Conservation (phyloP, 1,284 basidiomycete species). For the Fomitopsis schrenkii region DNA sequence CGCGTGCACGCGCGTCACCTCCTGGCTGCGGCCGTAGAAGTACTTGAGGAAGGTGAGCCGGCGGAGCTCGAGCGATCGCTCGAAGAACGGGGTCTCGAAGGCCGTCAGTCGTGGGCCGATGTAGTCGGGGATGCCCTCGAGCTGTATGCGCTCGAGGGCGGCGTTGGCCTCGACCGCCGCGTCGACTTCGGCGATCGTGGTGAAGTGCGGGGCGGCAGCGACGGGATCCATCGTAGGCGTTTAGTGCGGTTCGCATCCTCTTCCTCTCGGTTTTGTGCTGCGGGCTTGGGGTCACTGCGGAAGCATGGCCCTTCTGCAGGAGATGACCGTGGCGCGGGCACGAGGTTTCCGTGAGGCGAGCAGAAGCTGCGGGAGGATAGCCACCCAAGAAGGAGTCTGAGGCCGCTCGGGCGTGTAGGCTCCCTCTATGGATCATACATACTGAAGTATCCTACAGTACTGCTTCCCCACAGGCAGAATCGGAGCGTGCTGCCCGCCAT, state of each 20-base stretch:
- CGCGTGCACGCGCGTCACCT: conserved; percentile 1
- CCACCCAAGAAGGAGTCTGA: too few species aligned
- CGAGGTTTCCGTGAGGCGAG: neutral
- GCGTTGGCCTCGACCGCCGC: neutral
- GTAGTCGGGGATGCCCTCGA: neutral
- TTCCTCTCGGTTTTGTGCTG: neutral
- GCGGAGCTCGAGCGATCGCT: neutral
- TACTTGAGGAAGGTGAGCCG: conserved; percentile 4
- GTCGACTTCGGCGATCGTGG: neutral
- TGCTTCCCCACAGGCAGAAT: too few species aligned
- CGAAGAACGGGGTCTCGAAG: conserved; percentile 7
- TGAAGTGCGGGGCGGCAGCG: neutral
- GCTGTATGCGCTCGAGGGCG: too few species aligned
- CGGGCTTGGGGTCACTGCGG: too few species aligned
- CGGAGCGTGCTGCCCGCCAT: too few species aligned
- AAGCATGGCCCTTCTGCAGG: neutral
- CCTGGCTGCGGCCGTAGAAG: conserved; percentile 4
- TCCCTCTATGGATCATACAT: too few species aligned
- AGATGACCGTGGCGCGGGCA: neutral
- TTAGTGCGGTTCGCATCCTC: neutral
- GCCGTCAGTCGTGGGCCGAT: neutral
- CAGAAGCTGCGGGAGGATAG: neutral
- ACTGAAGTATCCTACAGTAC: too few species aligned
- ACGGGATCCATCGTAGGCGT: neutral
- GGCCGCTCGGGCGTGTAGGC: too few species aligned